Conservation (phyloP, 805 yeast species). For the Yarrowia alimentaria region DNA sequence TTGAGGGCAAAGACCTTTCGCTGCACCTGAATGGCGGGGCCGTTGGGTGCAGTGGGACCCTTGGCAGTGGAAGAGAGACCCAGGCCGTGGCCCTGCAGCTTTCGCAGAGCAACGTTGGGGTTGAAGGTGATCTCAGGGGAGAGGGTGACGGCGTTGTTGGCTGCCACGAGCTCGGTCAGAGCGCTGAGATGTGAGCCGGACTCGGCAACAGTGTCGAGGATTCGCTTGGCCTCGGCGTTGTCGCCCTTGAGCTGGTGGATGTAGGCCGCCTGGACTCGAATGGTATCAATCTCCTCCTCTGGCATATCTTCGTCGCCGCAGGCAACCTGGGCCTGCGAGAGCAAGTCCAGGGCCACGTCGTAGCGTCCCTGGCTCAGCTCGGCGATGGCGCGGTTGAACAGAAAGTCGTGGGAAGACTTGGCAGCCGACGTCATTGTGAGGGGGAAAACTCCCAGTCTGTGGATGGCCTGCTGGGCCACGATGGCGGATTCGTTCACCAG, state of each 20-base stretch:
- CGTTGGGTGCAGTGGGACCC: slow-evolving; percentile 18
- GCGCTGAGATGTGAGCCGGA: slow-evolving; percentile 20
- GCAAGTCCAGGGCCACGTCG: slow-evolving; percentile 44
- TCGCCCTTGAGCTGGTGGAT: slow-evolving; percentile 46
- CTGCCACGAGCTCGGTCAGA: slow-evolving; percentile 26
- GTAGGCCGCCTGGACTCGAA: slow-evolving; percentile 58
- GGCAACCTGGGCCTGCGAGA: slow-evolving; percentile 51
- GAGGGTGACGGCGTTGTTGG: slow-evolving; percentile 17
- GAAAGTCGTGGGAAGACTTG: slow-evolving; percentile 50
- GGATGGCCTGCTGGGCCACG: slow-evolving; percentile 48
- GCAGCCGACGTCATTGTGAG: slow-evolving; percentile 28
- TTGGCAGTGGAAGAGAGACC: slow-evolving; percentile 14
- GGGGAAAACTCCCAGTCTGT: slow-evolving; percentile 30
- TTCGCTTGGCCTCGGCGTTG: slow-evolving; percentile 40
- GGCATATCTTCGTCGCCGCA: slow-evolving; percentile 47
- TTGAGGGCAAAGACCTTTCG: slow-evolving; percentile 42
- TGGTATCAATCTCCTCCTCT: slow-evolving; percentile 53
- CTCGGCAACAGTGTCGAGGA: slow-evolving; percentile 42
- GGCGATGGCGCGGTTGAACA: slow-evolving; percentile 59
- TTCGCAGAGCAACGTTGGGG: slow-evolving; percentile 32
- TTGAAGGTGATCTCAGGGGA: slow-evolving; percentile 28
- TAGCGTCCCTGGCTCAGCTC: slow-evolving; percentile 46
- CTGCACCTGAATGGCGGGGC: slow-evolving; percentile 28
- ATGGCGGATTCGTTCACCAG: slow-evolving; percentile 61
- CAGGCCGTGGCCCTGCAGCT: slow-evolving; percentile 27